Evolutionary conservation across 164 flowering plant species (phyloP).

Genomic region (Akebia trifoliata): DNA sequence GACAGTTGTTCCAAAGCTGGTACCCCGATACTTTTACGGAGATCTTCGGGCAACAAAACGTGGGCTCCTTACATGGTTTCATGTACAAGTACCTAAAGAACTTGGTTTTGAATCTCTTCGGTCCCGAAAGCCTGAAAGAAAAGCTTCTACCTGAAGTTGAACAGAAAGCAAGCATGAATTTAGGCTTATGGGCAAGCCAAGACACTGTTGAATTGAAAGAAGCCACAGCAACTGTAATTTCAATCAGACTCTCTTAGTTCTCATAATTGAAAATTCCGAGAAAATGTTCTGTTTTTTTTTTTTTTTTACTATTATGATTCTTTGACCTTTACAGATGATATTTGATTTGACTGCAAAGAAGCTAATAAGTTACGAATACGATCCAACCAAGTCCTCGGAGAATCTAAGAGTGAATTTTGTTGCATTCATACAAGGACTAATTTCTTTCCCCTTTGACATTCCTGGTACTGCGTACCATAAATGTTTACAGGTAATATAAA

Average conservation of each 20-base stretch:
- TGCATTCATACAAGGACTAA: conserved; percentile 34
- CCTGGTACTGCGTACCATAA: conserved; percentile 41
- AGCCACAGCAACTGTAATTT: conserved; percentile 32
- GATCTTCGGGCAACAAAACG: conserved; percentile 29
- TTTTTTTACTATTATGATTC: neutral
- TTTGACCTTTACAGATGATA: conserved; percentile 29
- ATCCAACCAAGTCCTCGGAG: conserved; percentile 24
- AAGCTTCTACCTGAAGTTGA: conserved; percentile 33
- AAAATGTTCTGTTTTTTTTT: neutral
- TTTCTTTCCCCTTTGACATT: conserved; percentile 38
- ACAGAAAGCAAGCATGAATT: conserved; percentile 12
- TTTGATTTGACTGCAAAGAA: conserved; percentile 34
- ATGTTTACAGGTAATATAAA: conserved; percentile 31
- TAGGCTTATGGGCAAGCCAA: conserved; percentile 23
- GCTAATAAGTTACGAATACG: conserved; percentile 30
- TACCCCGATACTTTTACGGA: conserved; percentile 34
- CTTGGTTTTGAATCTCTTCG: conserved; percentile 32
- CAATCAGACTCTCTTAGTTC: neutral
- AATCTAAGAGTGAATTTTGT: conserved; percentile 28
- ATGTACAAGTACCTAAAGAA: conserved; percentile 41
- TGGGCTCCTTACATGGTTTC: conserved; percentile 30
- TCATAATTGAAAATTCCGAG: neutral
- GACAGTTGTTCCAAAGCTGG: conserved; percentile 31
- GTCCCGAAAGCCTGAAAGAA: conserved; percentile 32
- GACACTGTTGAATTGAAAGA: conserved; percentile 28